Evolutionary conservation across 116 monocot species (phyloP).

Genomic region (Phalaenopsis hybrid): DNA sequence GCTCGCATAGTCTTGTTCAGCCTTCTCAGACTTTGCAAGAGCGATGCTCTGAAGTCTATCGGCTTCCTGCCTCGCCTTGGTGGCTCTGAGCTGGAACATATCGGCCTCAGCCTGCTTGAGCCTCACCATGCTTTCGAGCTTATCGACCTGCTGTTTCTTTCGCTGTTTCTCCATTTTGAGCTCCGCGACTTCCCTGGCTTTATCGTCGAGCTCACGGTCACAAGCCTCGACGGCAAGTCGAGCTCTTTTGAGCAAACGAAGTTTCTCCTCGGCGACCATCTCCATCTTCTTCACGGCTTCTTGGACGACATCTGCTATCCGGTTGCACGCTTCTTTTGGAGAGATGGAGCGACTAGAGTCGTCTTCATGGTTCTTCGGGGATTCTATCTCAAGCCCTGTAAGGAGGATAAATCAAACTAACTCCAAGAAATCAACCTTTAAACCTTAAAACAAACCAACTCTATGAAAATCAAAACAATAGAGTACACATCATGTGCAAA

Average conservation of each 20-base stretch:
- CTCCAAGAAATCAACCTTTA: too few species aligned
- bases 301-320: slow-evolving; percentile 86
- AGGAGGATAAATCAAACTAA: not conserved
- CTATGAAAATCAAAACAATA: too few species aligned
- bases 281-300: slow-evolving; percentile 94
- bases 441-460: too few species aligned
- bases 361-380: slow-evolving; percentile 30
- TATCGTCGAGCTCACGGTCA: slow-evolving; percentile 84
- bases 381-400: slow-evolving; percentile 70
- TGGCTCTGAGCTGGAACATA: slow-evolving; percentile 94
- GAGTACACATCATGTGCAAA: too few species aligned
- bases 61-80: slow-evolving; percentile 75
- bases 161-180: slow-evolving; percentile 73
- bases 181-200: slow-evolving; percentile 64
- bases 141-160: slow-evolving; percentile 80
- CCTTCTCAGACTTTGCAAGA: slow-evolving; percentile 67
- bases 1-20: slow-evolving; percentile 90
- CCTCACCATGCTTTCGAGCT: slow-evolving; percentile 87
- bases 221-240: slow-evolving; percentile 75
- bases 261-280: slow-evolving; percentile 80
- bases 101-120: slow-evolving; percentile 93
- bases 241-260: slow-evolving; percentile 54
- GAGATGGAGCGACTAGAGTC: slow-evolving; percentile 55
- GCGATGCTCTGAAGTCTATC: slow-evolving; percentile 83
- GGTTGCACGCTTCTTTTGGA: slow-evolving; percentile 79